These are phyloP conservation scores for Areca catechu DNA, from an alignment of 176 grass and related monocot species.

Conservation along the genomic window DNA sequence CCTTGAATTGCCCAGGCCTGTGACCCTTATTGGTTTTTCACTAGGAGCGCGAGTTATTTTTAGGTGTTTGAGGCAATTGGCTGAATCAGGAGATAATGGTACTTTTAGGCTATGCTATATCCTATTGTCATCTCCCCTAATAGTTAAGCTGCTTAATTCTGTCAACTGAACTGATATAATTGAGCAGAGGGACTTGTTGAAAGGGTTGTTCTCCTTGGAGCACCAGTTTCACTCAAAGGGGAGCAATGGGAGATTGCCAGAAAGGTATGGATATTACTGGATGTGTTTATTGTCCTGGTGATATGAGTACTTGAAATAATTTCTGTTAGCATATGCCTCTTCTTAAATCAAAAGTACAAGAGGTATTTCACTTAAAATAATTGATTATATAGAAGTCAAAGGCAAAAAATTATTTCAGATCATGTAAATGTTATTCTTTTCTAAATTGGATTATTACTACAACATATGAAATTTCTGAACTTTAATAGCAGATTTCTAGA, in stretches of 20 bases:
- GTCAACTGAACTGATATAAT: slow-evolving; percentile 14
- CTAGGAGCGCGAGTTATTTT: slow-evolving; percentile 80
- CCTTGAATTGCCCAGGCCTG: slow-evolving; percentile 43
- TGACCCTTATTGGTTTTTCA: slow-evolving; percentile 86
- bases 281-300: too few relatives aligned
- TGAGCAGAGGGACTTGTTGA: slow-evolving; percentile 75
- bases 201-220: slow-evolving; percentile 72
- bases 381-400: too few relatives aligned
- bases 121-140: neutral
- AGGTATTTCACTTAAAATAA: too few relatives aligned
- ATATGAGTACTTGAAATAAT: too few relatives aligned
- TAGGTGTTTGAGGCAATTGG: slow-evolving; percentile 78
- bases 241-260: slow-evolving; percentile 70
- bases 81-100: slow-evolving; percentile 62
- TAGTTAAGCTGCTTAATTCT: neutral
- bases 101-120: neutral
- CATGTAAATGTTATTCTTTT: too few relatives aligned
- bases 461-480: too few relatives aligned
- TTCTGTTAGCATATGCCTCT: too few relatives aligned
- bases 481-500: too few relatives aligned
- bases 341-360: too few relatives aligned
- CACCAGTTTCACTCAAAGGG: slow-evolving; percentile 61
- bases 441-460: too few relatives aligned
- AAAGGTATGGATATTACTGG: slow-evolving; percentile 40
- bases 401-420: too few relatives aligned